Conservation (phyloP, 805 yeast species). For the Yarrowia sp. region DNA sequence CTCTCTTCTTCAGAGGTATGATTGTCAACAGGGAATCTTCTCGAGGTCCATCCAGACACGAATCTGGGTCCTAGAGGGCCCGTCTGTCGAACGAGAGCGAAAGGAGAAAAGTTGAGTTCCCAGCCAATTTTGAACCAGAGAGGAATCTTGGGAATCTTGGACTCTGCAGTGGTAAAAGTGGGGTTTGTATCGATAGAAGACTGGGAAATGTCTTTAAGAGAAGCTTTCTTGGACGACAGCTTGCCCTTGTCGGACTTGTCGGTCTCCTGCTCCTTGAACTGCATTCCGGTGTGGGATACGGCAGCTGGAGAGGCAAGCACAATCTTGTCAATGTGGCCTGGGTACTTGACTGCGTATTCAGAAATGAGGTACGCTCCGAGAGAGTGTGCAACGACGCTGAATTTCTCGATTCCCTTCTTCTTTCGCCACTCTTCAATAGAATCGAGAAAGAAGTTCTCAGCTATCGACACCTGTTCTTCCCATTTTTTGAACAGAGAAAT, state of each 20-base stretch:
- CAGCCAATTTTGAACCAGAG: conserved; percentile 80
- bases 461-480: conserved; percentile 54
- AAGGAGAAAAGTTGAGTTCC: conserved; percentile 89
- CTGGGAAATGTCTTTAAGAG: conserved; percentile 38
- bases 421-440: conserved; percentile 69
- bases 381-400: conserved; percentile 79
- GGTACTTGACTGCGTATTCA: conserved; percentile 66
- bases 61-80: conserved; percentile 85
- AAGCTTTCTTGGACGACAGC: conserved; percentile 30
- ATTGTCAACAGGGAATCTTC: conserved; percentile 65
- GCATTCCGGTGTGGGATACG: conserved; percentile 58
- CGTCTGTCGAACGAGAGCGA: conserved; percentile 73
- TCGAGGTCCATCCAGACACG: conserved; percentile 86
- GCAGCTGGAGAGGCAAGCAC: conserved; percentile 93
- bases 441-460: conserved; percentile 68
- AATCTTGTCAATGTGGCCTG: conserved; percentile 67
- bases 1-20: conserved; percentile 57
- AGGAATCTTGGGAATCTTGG: conserved; percentile 60
- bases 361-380: conserved; percentile 88
- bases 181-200: conserved; percentile 35
- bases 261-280: conserved; percentile 42
- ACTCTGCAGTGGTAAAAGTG: conserved; percentile 37
- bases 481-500: conserved; percentile 15
- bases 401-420: conserved; percentile 57
- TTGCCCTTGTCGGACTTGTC: conserved; percentile 3